Base-by-base conservation (phyloP, 2,329 filamentous ascomycete species). In the Fusarium nygamai region DNA sequence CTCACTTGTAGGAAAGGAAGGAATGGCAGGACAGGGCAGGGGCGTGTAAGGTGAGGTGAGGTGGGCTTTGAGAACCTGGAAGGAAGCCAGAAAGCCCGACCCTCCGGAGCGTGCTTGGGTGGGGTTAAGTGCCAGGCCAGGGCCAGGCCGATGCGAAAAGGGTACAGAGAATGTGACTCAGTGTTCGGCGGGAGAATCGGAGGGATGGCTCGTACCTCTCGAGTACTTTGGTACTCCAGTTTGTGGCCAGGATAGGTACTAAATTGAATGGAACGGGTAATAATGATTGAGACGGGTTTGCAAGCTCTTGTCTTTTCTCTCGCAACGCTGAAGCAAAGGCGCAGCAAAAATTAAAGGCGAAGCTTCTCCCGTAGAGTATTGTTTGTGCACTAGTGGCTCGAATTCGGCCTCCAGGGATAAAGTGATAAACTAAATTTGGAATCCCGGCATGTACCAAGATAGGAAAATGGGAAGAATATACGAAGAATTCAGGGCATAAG, bases 91-190 rank as follows among this genome's bases (percentile, higher is more conserved):
- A 67, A 67, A 63, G 38, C 57, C 57, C 50, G 60, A 46, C 61
- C 53, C 66, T 67, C 20, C 27, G 46, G 44, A 47, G 65, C 62
- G 57, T 65, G 58, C 71, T 67, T 71, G 58, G 70, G 71, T 73
- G 71, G 71, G 71, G 71, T 71, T 63, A 68, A 74, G 67, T 71
- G 71, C 66, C 66, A 63, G 46, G 69, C 64, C 48, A 56, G 34
- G 41, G 64, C 64, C 50, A 57, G 33, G 50, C 57, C 36, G 50
- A 43, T 36, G 31, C 39, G 33, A 57, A 64, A 46, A 53, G 65
- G 67, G 62, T 71, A 67, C 71, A 51, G 36, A 57, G 61, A 38
- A 46, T 71, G 71, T 73, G 71, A 73, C 71, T 73, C 71, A 57
- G 57, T 59, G 34, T n/a, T 73, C 67, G 53, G 67, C 59, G 71